A percentile compares a stretch with the other conserved stretches of the same genome.
Evolutionary conservation across 495 filamentous ascomycete genomes (phyloP).

Genomic region (Bacidia gigantensis): DNA sequence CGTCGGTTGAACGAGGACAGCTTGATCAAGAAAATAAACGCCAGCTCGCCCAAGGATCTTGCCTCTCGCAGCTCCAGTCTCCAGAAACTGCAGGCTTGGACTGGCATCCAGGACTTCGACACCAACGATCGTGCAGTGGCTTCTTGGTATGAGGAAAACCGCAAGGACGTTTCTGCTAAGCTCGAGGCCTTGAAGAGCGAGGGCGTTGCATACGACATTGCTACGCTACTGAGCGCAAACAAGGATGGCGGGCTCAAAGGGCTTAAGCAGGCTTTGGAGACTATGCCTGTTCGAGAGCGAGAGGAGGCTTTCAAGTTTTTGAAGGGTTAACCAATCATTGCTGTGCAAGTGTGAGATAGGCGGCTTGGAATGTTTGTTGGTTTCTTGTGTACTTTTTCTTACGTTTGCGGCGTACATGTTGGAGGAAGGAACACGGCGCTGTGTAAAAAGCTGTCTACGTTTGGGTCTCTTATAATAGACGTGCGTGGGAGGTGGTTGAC

Average conservation of each 20-base stretch:
- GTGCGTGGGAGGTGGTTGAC: no score
- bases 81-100: constrained; percentile 63
- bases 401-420: no score
- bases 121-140: constrained; percentile 70
- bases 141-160: constrained; percentile 95
- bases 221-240: constrained; percentile 56
- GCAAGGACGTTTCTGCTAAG: constrained; percentile 62
- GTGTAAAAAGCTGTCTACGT: no score
- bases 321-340: constrained; percentile 13
- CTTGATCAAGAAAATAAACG: constrained; percentile 72
- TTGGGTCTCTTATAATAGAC: no score
- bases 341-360: no score
- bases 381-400: no score
- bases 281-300: constrained; percentile 75
- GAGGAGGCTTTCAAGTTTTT: constrained; percentile 73
- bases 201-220: constrained; percentile 63
- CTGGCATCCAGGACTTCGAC: constrained; percentile 55
- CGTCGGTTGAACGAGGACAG: constrained; percentile 93
- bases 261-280: constrained; percentile 67
- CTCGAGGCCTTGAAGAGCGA: constrained; percentile 69
- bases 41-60: constrained; percentile 22
- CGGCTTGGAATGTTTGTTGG: no score
- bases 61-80: constrained; percentile 41
- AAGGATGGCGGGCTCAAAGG: constrained; percentile 74
- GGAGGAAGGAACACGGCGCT: no score